These are phyloP conservation scores for Penicillium maclennaniae DNA, from an alignment of 495 filamentous ascomycete genomes.

Conservation along the genomic window DNA sequence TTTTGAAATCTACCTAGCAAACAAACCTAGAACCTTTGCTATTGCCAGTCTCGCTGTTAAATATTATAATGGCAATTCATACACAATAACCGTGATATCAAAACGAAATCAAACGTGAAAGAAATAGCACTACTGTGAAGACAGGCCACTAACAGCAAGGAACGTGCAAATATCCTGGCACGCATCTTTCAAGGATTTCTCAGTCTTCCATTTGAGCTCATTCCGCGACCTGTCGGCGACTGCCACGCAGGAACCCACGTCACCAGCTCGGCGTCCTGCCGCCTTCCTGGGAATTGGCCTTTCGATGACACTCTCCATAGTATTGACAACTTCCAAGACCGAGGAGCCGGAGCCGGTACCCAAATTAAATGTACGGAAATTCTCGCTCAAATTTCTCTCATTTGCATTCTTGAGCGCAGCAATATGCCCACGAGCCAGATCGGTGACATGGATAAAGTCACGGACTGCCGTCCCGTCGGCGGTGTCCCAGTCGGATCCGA, in stretches of 20 bases:
- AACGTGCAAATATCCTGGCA: constrained; percentile 83
- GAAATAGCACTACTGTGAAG: constrained; percentile 14
- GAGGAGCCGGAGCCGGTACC: constrained; percentile 51
- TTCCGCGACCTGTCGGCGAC: constrained; percentile 77
- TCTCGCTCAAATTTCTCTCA: constrained; percentile 34
- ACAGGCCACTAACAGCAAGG: constrained; percentile 34
- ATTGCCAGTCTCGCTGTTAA: neutral
- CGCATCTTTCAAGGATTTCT: constrained; percentile 75
- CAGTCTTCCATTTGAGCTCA: constrained; percentile 88
- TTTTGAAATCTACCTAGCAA: neutral
- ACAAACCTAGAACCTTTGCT: neutral
- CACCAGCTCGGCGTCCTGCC: constrained; percentile 70
- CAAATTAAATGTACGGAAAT: constrained; percentile 52
- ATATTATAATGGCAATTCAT: constrained; percentile 9
- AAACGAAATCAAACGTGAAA: constrained; percentile 5
- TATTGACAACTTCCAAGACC: constrained; percentile 48
- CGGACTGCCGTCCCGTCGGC: constrained; percentile 58
- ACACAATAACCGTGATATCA: constrained; percentile 4
- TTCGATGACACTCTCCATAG: constrained; percentile 43
- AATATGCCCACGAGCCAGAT: constrained; percentile 64
- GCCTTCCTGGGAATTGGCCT: constrained; percentile 51
- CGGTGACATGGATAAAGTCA: constrained; percentile 60
- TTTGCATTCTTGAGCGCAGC: constrained; percentile 47
- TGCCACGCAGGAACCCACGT: constrained; percentile 75
- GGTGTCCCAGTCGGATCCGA: constrained; percentile 62